Percentiles rank a stretch among this genome's conserved stretches.
Conservation (phyloP, 2,329 filamentous ascomycete genomes). For the Exophiala calicioides region DNA sequence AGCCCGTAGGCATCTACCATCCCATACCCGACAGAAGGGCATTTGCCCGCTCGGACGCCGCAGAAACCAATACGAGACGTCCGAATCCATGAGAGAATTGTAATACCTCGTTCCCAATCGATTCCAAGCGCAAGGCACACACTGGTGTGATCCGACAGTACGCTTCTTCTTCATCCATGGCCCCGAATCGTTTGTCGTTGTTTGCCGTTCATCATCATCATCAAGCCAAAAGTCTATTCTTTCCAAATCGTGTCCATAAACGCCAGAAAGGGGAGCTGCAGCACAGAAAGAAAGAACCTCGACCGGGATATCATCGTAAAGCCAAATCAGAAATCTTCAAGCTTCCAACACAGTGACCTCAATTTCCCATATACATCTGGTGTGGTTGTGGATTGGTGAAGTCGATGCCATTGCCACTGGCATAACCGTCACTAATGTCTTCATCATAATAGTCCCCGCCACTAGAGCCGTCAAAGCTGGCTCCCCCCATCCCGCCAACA, state of each 20-base stretch:
- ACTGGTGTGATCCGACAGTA: slow-evolving; percentile 2
- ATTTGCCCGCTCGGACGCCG: no score
- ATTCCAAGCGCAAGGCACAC: slow-evolving; percentile 1
- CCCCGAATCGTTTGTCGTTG: background rate
- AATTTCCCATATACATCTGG: slow-evolving; percentile 24
- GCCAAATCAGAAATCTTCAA: slow-evolving; percentile 5
- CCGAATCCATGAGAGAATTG: no score
- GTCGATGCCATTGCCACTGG: slow-evolving; percentile 34
- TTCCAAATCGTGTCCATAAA: slow-evolving; percentile 3
- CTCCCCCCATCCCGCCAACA: slow-evolving; percentile 76
- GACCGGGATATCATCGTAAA: slow-evolving; percentile 1
- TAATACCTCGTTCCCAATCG: background rate
- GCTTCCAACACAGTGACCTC: background rate
- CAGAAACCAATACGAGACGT: no score
- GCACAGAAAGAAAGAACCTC: background rate
- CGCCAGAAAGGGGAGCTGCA: background rate
- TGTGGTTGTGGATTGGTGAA: slow-evolving; percentile 18
- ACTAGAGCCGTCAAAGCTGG: slow-evolving; percentile 77
- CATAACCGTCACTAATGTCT: slow-evolving; percentile 46
- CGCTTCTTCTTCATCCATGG: background rate
- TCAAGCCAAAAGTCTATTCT: slow-evolving; percentile 7
- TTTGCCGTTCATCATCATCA: background rate
- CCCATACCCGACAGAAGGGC: no score
- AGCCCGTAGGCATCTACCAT: no score
- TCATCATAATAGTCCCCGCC: slow-evolving; percentile 69